phyloP scores from a whole-genome alignment of 495 filamentous ascomycete genomes.

The Talaromyces stipitatus region DNA sequence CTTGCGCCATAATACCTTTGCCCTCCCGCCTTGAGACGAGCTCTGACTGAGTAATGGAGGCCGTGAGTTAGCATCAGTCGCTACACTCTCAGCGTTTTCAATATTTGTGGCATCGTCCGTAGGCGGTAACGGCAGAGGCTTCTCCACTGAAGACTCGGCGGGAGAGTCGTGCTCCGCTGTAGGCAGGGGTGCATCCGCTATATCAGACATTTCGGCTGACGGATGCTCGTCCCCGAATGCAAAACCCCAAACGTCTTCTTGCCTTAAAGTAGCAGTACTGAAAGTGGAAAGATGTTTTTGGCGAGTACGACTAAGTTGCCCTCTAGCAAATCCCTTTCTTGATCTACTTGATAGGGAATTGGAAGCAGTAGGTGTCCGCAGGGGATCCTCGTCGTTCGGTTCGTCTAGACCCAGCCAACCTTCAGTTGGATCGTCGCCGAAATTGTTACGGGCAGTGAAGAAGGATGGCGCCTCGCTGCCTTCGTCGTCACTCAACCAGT shows the following conservation, averaged over 20 bases:
- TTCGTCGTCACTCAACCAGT: slow-evolving; percentile 71
- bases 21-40: slow-evolving; percentile 26
- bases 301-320: slow-evolving; percentile 24
- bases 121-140: slow-evolving; percentile 41
- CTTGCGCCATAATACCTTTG: slow-evolving; percentile 54
- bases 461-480: slow-evolving; percentile 44
- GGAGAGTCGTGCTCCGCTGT: slow-evolving; percentile 12
- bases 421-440: slow-evolving; percentile 36
- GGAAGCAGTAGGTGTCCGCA: slow-evolving; percentile 36
- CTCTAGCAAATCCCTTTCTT: slow-evolving; percentile 1
- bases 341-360: slow-evolving; percentile 13
- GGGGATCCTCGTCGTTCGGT: slow-evolving; percentile 27
- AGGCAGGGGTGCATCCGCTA: slow-evolving; percentile 18
- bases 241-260: slow-evolving; percentile 48
- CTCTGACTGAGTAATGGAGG: slow-evolving; percentile 1
- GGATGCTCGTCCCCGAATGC: slow-evolving; percentile 36
- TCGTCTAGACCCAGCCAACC: slow-evolving; percentile 39
- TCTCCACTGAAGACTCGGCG: slow-evolving; percentile 27
- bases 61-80: slow-evolving; percentile 10
- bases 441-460: slow-evolving; percentile 34
- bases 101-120: slow-evolving; percentile 13
- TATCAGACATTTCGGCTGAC: slow-evolving; percentile 27
- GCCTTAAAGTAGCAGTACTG: slow-evolving; percentile 59
- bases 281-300: slow-evolving; percentile 39
- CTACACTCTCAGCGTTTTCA: neutral